Conservation (phyloP, 306 rosid species). For the Alnus rubra region DNA sequence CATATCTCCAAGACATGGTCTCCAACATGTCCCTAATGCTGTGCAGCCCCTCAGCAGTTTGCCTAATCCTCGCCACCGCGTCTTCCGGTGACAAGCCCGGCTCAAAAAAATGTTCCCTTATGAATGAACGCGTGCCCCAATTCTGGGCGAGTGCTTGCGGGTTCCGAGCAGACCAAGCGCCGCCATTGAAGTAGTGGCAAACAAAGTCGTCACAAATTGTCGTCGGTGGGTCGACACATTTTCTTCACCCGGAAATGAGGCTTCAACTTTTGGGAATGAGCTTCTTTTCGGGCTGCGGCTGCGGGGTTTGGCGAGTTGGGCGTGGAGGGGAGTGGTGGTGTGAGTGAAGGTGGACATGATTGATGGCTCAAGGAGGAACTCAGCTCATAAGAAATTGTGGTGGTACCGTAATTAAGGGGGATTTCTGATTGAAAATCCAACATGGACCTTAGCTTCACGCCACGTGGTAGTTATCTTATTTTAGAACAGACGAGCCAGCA, state of each 20-base stretch:
- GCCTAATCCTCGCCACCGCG: slow-evolving; percentile 75
- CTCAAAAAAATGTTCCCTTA: slow-evolving; percentile 65
- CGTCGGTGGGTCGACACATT: slow-evolving; percentile 43
- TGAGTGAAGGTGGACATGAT: slow-evolving; percentile 67
- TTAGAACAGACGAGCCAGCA: too few species aligned
- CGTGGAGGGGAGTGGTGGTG: slow-evolving; percentile 54
- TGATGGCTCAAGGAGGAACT: slow-evolving; percentile 12
- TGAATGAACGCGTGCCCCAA: slow-evolving; percentile 81
- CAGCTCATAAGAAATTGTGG: not conserved
- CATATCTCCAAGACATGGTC: slow-evolving; percentile 88
- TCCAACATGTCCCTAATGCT: slow-evolving; percentile 82
- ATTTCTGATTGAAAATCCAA: not conserved
- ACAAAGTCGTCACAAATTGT: slow-evolving; percentile 47
- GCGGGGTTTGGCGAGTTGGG: slow-evolving; percentile 43
- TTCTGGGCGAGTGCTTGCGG: slow-evolving; percentile 59
- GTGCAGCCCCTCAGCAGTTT: slow-evolving; percentile 86
- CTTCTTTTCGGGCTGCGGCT: not conserved
- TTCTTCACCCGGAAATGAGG: slow-evolving; percentile 22
- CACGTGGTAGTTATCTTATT: slow-evolving; percentile 52
- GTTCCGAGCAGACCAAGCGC: slow-evolving; percentile 18
- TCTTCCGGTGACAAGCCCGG: slow-evolving; percentile 80
- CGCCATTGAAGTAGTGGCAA: slow-evolving; percentile 49
- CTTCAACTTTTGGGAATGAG: slow-evolving; percentile 9
- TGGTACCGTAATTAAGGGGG: not conserved
- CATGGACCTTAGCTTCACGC: slow-evolving; percentile 34